A percentile compares a stretch with the other conserved stretches of the same genome.
Conservation (phyloP, 805 yeast genomes). For the Phaffomyces antillensis region DNA sequence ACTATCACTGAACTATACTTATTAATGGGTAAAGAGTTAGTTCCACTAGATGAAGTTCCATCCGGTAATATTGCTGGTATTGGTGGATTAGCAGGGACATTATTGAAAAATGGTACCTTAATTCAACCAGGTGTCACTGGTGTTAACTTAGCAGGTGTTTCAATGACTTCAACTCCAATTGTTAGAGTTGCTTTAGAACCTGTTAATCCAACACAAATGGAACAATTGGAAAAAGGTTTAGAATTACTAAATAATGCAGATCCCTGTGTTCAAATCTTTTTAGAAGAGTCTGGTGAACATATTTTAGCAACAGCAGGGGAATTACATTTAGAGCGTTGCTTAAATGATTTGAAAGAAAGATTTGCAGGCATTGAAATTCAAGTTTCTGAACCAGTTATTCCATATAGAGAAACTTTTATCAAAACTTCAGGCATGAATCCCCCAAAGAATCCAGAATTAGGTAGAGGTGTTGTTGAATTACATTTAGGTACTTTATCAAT, state of each 20-base stretch:
- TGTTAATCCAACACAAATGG: constrained; percentile 73
- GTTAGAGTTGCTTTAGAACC: constrained; percentile 96
- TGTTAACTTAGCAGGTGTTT: constrained; percentile 72
- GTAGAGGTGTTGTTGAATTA: constrained; percentile 44
- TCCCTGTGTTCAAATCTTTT: constrained; percentile 84
- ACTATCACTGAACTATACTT: constrained; percentile 65
- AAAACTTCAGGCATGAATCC: constrained; percentile 44
- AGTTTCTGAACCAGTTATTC: constrained; percentile 88
- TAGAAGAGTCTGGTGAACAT: constrained; percentile 89
- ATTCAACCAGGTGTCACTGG: constrained; percentile 52
- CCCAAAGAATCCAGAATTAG: constrained; percentile 36
- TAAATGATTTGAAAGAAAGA: constrained; percentile 82
- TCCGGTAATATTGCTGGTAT: constrained; percentile 95
- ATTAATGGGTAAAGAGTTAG: constrained; percentile 88
- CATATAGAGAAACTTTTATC: constrained; percentile 80
- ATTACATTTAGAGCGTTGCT: constrained; percentile 87
- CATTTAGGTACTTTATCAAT: constrained; percentile 43
- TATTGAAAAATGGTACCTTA: constrained; percentile 83
- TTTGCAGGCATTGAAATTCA: constrained; percentile 88
- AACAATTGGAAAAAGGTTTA: constrained; percentile 69
- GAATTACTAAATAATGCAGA: constrained; percentile 79
- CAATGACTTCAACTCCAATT: constrained; percentile 77
- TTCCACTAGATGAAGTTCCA: constrained; percentile 72
- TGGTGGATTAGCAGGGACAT: constrained; percentile 77
- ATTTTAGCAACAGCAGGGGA: constrained; percentile 96